Base-by-base conservation (phyloP, 2,329 filamentous ascomycete genomes). In the Metarhizium guizhouense region DNA sequence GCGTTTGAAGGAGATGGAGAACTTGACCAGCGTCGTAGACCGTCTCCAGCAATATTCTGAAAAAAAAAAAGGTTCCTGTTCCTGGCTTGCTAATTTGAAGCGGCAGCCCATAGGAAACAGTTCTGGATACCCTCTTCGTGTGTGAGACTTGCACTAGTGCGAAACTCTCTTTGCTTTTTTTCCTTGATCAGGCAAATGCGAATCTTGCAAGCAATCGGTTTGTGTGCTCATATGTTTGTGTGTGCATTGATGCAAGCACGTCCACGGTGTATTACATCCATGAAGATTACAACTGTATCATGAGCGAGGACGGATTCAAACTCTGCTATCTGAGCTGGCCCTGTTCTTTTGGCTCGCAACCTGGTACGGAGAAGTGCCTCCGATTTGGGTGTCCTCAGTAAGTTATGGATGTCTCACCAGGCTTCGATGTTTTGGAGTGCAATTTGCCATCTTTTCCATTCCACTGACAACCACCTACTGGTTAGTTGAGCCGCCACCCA, bases 371-470 rank as follows among this genome's bases (percentile, higher is more conserved):
- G 40, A n/a, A 25, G 20, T 29, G 29, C 20, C 36, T 48, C 52
- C n/a, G 29, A 49, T 52, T 60, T 57, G 60, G 60, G 47, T 59
- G 57, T 56, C 54, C 57, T 66, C 60, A 62, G 60, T 56, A 60
- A 59, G 60, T 62, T 62, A 58, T 52, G 29, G 43, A 10, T 69
- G 67, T 69, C 65, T 69, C 62, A 68, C 58, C 36, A 59, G 49
- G 32, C 54, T 57, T 53, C 47, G 59, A 58, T 59, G 60, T 61
- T 66, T 63, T 58, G 56, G 54, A 62, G 52, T 59, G 60, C 59
- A 60, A 66, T 63, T 60, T 63, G 59, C 52, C 58, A 59, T 54
- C 53, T 47, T 53, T 14, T 40, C 53, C 61, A 60, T 61, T 59
- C 47, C 20, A 48, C 43, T 48, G 45, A 40, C 36, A 34, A 53